Conservation (phyloP, 1,284 basidiomycete genomes). For the Waitea zeae region DNA sequence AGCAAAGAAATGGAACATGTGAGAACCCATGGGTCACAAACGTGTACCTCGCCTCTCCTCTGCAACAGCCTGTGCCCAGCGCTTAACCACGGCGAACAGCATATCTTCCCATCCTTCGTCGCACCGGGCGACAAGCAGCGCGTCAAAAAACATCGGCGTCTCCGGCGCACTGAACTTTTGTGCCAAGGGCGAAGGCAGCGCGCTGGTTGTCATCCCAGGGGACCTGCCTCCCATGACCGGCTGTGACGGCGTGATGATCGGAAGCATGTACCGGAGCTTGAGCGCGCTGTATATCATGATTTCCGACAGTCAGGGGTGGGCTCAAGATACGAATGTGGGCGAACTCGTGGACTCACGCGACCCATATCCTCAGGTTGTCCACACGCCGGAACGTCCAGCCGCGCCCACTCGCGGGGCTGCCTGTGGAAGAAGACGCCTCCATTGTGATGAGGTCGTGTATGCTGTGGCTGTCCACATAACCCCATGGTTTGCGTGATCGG, state of each 20-base stretch:
- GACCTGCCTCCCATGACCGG: too few relatives aligned
- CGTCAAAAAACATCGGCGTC: slow-evolving; percentile 42
- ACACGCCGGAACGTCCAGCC: slow-evolving; percentile 72
- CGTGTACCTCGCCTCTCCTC: slow-evolving; percentile 47
- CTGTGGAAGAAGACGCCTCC: slow-evolving; percentile 24
- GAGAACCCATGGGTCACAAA: too few relatives aligned
- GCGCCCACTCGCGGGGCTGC: slow-evolving; percentile 20
- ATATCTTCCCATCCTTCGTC: slow-evolving; percentile 70
- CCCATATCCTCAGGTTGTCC: slow-evolving; percentile 72
- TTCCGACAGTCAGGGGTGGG: slow-evolving; percentile 1
- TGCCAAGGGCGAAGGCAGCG: too few relatives aligned
- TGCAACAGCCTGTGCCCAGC: slow-evolving; percentile 55
- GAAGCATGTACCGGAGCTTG: slow-evolving; percentile 63
- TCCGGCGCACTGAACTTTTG: too few relatives aligned
- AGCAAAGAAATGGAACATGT: too few relatives aligned
- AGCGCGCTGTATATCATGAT: slow-evolving; percentile 34
- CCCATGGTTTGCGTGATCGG: slow-evolving; percentile 72
- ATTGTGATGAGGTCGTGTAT: slow-evolving; percentile 66
- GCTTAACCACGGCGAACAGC: slow-evolving; percentile 41
- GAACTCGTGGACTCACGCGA: slow-evolving; percentile 55
- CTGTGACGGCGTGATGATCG: slow-evolving; percentile 42
- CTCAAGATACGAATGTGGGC: slow-evolving; percentile 1
- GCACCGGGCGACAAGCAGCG: slow-evolving; percentile 49
- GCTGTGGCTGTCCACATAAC: slow-evolving; percentile 59
- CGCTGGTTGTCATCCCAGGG: too few relatives aligned